A percentile compares a stretch with the other conserved stretches of the same genome.
These are phyloP conservation scores for Leccinum subgranulosum DNA, from an alignment of 768 basidiomycete species.

Conservation along the genomic window DNA sequence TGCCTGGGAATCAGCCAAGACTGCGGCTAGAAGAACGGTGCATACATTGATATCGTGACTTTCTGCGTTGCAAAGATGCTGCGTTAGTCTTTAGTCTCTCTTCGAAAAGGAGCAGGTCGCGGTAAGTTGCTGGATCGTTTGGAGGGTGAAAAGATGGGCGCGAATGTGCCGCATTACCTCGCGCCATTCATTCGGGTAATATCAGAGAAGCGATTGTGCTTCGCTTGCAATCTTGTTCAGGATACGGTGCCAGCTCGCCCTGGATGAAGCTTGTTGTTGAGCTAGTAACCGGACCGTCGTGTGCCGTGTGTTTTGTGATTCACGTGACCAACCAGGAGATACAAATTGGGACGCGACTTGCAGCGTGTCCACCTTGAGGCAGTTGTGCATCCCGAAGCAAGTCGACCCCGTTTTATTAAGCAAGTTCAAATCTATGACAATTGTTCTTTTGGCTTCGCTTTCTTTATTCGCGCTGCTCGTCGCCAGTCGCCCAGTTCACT, in stretches of 20 bases:
- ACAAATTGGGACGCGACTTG: constrained; percentile 25
- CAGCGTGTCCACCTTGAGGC: constrained; percentile 24
- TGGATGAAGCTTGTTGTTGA: not conserved
- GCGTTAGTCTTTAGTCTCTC: constrained; percentile 96
- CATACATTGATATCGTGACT: constrained; percentile 80
- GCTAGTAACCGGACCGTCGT: constrained; percentile 5
- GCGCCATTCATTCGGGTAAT: constrained; percentile 21
- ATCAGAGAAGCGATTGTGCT: not conserved
- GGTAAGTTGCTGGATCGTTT: constrained; percentile 75
- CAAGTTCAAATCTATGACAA: constrained; percentile 32
- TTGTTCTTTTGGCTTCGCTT: constrained; percentile 37
- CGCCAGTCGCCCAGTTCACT: constrained; percentile 37
- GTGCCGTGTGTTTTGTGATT: constrained; percentile 2
- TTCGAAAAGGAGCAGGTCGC: constrained; percentile 90
- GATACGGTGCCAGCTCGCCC: not conserved
- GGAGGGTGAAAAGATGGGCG: constrained; percentile 52
- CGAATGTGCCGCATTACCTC: constrained; percentile 19
- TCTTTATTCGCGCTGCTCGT: constrained; percentile 45
- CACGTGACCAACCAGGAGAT: constrained; percentile 21
- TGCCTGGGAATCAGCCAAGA: constrained; percentile 31
- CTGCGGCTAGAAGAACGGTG: constrained; percentile 19
- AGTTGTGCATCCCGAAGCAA: constrained; percentile 15
- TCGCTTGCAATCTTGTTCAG: not conserved
- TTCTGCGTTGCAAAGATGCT: constrained; percentile 71
- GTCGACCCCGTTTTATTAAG: constrained; percentile 4